These are phyloP conservation scores for Panellus pusillus DNA, from an alignment of 768 basidiomycete genomes.

Conservation along the genomic window DNA sequence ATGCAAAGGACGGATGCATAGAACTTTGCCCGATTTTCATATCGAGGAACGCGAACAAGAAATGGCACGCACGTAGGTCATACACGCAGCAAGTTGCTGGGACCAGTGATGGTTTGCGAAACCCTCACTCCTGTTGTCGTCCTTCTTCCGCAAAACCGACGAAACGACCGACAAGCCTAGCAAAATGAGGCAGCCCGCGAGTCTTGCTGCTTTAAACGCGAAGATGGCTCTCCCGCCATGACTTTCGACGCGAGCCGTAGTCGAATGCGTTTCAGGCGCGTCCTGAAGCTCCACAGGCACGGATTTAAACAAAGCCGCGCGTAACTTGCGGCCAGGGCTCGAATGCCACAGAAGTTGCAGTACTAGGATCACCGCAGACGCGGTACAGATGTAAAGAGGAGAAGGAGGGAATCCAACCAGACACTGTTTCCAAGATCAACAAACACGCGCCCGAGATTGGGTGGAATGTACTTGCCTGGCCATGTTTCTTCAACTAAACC, in stretches of 20 bases:
- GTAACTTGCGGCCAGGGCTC: not conserved
- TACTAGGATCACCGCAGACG: not conserved
- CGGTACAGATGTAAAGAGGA: not conserved
- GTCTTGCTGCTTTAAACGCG: slow-evolving; percentile 23
- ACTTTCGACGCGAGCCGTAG: slow-evolving; percentile 10
- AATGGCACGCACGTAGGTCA: slow-evolving; percentile 11
- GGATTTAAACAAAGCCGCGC: not conserved
- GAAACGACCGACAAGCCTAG: slow-evolving; percentile 21
- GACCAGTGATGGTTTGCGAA: not conserved
- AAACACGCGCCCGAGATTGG: not conserved
- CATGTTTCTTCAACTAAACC: not conserved
- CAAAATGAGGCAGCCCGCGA: slow-evolving; percentile 24
- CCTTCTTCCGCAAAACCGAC: not conserved
- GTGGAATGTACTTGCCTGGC: slow-evolving; percentile 1
- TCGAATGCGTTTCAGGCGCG: not conserved
- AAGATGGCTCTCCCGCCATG: slow-evolving; percentile 27
- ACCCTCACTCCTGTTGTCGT: not conserved
- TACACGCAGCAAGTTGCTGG: not conserved
- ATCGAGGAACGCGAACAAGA: not conserved
- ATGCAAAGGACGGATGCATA: slow-evolving; percentile 15
- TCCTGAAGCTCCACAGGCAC: not conserved
- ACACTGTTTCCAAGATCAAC: not conserved
- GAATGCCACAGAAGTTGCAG: slow-evolving; percentile 3
- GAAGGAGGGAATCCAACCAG: slow-evolving; percentile 5
- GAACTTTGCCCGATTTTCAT: not conserved